phyloP scores from a whole-genome alignment of 768 basidiomycete genomes.

The Collybia sp. region DNA sequence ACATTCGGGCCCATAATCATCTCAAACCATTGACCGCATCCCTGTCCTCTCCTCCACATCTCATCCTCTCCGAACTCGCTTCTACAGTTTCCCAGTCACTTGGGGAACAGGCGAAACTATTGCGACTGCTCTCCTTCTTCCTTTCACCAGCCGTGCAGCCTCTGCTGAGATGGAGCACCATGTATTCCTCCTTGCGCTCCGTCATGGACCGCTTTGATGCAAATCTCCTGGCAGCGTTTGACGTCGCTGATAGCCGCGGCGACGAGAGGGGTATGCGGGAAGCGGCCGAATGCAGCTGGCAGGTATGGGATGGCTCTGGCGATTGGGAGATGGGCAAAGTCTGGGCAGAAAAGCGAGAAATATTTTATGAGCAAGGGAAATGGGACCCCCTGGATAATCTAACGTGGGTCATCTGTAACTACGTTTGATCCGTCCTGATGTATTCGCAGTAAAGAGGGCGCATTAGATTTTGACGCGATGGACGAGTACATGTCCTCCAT shows the following conservation, averaged over 20 bases:
- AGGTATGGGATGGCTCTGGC: conserved; percentile 54
- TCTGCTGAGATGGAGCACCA: conserved; percentile 57
- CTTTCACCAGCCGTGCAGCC: conserved; percentile 72
- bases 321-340: conserved; percentile 94
- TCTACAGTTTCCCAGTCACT: conserved; percentile 39
- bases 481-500: conserved; percentile 80
- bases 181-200: conserved; percentile 62
- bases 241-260: conserved; percentile 69
- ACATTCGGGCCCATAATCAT: conserved; percentile 59
- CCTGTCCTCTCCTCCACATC: conserved; percentile 60
- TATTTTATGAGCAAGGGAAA: conserved; percentile 81
- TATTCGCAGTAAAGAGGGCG: conserved; percentile 40
- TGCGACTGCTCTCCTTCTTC: conserved; percentile 72
- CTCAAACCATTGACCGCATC: conserved; percentile 56
- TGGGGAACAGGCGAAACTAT: conserved; percentile 55
- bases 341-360: conserved; percentile 93
- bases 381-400: conserved; percentile 85
- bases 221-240: conserved; percentile 81
- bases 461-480: conserved; percentile 90
- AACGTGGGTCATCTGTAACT: conserved; percentile 42
- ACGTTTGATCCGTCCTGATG: neutral
- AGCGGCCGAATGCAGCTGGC: conserved; percentile 83
- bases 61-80: conserved; percentile 57
- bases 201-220: conserved; percentile 90
- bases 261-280: conserved; percentile 79